phyloP scores from a whole-genome alignment of 106 monocot genomes.

The Gastrodia elata region DNA sequence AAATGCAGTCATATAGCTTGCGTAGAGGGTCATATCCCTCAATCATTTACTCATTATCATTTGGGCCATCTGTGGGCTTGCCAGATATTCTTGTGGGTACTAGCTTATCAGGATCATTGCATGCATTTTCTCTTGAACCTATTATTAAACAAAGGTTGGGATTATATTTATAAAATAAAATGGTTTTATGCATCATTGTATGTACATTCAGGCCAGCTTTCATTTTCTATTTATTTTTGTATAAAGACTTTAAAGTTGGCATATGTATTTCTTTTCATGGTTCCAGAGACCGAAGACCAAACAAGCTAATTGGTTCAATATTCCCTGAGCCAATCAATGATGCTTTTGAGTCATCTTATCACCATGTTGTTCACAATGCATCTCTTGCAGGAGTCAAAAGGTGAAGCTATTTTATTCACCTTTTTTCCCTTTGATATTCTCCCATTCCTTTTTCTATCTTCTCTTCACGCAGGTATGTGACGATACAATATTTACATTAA shows the following conservation, averaged over 20 bases:
- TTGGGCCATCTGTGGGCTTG: slow-evolving; percentile 69
- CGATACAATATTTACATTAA: neutral
- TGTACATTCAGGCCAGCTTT: neutral
- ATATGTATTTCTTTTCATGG: neutral
- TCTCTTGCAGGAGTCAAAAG: slow-evolving; percentile 64
- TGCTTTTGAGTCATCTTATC: slow-evolving; percentile 64
- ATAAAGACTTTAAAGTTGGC: neutral
- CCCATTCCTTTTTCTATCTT: neutral
- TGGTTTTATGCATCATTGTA: neutral
- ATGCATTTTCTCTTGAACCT: slow-evolving; percentile 60
- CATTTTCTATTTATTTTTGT: neutral
- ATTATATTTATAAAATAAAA: neutral
- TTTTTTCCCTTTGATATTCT: neutral
- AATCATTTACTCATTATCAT: slow-evolving; percentile 85
- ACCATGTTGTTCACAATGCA: slow-evolving; percentile 80
- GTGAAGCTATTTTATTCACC: slow-evolving; percentile 16
- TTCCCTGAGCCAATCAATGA: slow-evolving; percentile 67
- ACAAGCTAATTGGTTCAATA: slow-evolving; percentile 53
- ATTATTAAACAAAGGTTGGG: slow-evolving; percentile 52
- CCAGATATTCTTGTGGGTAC: slow-evolving; percentile 87
- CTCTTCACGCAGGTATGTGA: neutral
- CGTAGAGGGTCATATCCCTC: slow-evolving; percentile 90
- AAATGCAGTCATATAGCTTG: slow-evolving; percentile 78
- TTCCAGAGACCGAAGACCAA: slow-evolving; percentile 25
- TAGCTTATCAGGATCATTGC: slow-evolving; percentile 89